These are phyloP conservation scores for Boletus rufocinnamomeus DNA, from an alignment of 768 basidiomycete genomes.

Conservation along the genomic window DNA sequence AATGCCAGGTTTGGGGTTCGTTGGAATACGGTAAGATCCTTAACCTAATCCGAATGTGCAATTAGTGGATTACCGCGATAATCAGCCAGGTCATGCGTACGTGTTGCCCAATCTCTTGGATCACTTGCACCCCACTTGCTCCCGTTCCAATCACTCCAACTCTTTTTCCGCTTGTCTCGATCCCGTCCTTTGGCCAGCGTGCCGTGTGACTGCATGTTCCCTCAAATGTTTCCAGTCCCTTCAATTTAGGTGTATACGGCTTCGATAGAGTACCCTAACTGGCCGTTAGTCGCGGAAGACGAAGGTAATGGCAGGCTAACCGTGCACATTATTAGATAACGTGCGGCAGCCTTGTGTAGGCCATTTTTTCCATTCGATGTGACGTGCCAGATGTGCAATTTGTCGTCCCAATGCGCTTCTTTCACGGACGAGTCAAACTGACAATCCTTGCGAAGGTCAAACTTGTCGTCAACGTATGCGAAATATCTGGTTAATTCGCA, in stretches of 20 bases:
- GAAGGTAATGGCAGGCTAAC: background rate
- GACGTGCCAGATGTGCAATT: conserved; percentile 10
- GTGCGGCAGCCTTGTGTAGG: conserved; percentile 11
- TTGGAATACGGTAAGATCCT: conserved; percentile 15
- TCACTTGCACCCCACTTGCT: conserved; percentile 17
- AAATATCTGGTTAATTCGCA: conserved; percentile 9
- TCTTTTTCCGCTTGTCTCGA: conserved; percentile 12
- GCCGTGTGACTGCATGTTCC: conserved; percentile 14
- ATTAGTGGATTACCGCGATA: background rate
- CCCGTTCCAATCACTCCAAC: conserved; percentile 23
- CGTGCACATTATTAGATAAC: conserved; percentile 16
- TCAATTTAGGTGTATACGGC: conserved; percentile 12
- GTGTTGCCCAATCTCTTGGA: conserved; percentile 16
- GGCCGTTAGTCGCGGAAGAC: background rate
- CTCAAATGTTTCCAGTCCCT: conserved; percentile 13
- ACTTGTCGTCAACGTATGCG: conserved; percentile 14
- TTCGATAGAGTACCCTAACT: conserved; percentile 13
- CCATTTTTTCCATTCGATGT: conserved; percentile 11
- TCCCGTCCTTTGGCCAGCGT: conserved; percentile 20
- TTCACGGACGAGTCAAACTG: conserved; percentile 14
- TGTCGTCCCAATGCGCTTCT: conserved; percentile 15
- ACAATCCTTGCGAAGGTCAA: conserved; percentile 18
- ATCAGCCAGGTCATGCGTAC: background rate
- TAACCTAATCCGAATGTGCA: background rate
- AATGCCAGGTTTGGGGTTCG: conserved; percentile 19